These are phyloP conservation scores for Arxiozyma slooffiae DNA, from an alignment of 1,139 yeast species.

Conservation along the genomic window DNA sequence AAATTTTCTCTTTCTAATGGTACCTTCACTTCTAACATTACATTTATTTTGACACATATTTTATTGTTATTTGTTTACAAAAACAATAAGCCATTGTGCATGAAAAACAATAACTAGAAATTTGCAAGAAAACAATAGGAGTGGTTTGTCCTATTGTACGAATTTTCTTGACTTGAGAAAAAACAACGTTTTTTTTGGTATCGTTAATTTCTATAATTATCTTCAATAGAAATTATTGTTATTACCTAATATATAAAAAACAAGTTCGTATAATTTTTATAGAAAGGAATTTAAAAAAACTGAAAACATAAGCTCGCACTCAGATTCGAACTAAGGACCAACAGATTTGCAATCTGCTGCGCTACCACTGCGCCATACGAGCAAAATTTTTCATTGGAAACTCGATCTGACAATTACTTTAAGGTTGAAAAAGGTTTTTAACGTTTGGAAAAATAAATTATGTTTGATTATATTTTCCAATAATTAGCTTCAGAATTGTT, in stretches of 20 bases:
- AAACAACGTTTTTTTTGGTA: too few species aligned
- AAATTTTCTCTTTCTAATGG: not conserved
- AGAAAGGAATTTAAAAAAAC: not conserved
- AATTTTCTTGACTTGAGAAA: too few species aligned
- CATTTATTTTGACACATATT: not conserved
- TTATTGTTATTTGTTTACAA: too few species aligned
- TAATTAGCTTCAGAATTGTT: too few species aligned
- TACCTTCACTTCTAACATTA: not conserved
- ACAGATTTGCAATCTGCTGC: slow-evolving; percentile 89
- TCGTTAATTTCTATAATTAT: too few species aligned
- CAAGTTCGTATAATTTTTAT: not conserved
- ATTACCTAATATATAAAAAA: too few species aligned
- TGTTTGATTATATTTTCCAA: too few species aligned
- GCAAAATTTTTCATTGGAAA: too few species aligned
- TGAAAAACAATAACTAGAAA: not conserved
- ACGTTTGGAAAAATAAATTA: too few species aligned
- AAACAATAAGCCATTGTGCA: not conserved
- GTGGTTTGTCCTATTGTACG: not conserved
- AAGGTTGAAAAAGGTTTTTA: too few species aligned
- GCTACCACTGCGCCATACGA: slow-evolving; percentile 86
- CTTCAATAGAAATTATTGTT: not conserved
- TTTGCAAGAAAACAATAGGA: not conserved
- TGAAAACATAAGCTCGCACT: slow-evolving; percentile 50
- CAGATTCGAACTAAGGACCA: slow-evolving; percentile 83
- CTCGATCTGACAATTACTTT: too few species aligned